Evolutionary conservation across 1,139 yeast genomes (phyloP).

Genomic region (Pichia kudriavzevii): DNA sequence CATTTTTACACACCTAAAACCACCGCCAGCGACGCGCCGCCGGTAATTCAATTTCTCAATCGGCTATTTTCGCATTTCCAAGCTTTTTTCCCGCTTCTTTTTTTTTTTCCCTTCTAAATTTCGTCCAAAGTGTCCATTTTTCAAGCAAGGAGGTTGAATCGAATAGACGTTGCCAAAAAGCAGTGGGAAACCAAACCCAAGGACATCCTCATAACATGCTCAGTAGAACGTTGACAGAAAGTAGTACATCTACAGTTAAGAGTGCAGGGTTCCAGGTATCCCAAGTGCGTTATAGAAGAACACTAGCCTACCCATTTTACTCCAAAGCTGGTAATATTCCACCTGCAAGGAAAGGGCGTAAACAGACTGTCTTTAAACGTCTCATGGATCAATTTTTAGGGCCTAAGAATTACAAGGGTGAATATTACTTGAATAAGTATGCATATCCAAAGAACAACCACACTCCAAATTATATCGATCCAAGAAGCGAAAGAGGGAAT

Average conservation of each 20-base stretch:
- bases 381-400: constrained; percentile 60
- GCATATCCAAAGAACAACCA: constrained; percentile 67
- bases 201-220: constrained; percentile 9
- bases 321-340: constrained; percentile 36
- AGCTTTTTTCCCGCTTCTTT: no score
- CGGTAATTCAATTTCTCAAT: no score
- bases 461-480: constrained; percentile 66
- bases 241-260: constrained; percentile 11
- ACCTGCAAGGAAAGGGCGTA: constrained; percentile 36
- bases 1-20: no score
- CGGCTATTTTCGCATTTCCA: no score
- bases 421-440: constrained; percentile 70
- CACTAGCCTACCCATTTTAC: constrained; percentile 41
- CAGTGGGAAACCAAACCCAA: no score
- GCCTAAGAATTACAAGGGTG: constrained; percentile 77
- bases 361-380: constrained; percentile 33
- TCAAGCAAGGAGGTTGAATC: no score
- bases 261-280: constrained; percentile 16
- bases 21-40: no score
- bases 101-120: no score
- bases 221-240: constrained; percentile 8
- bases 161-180: no score
- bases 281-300: constrained; percentile 34
- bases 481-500: constrained; percentile 41
- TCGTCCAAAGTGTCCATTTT: no score